Base-by-base conservation (phyloP, 1,139 yeast species). In the Scheffersomyces quercinus region DNA sequence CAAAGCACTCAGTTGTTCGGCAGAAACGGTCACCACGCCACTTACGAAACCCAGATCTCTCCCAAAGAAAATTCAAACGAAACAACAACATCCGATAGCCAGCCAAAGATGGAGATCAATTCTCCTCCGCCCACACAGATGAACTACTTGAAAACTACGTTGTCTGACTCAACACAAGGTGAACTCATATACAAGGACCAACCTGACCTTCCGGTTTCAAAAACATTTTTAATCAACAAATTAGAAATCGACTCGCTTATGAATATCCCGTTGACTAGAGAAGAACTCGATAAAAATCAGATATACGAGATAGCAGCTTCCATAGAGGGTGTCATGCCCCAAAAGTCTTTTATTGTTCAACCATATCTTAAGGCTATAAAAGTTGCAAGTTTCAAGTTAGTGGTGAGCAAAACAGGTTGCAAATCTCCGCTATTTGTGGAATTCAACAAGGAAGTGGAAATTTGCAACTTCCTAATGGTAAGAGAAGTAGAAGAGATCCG, bases 301-400 rank as follows among this genome's bases (percentile, higher is more conserved):
- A 39, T 50, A 2, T 63, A 54, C 46, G 62, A 60, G 36, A 41
- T 64, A 5, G 46, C 50, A 5, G 35, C 24, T 31, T 65, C 58
- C 2, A 28, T 66, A 3, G 36, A 43, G 12, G 62, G 60, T 11
- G 42, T 52, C 33, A 31, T 52, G 4, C 68, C 69, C 2, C 28
- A 41, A n/a, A 45, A 45, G 7, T 53, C 56, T 3, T 56, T 68
- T 28, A 49, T 64, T 2, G 51, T 70, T 9, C 65, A 63, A 41
- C 74, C 73, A 0, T 64, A 54, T 40, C 51, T 53, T 5, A 49
- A 71, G 29, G 65, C 73, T 1, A 40, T 67, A 14, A 67, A 67
- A 41, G 49, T 65, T 1, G 51, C 64, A 2, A 51, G 53, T 7
- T 58, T 69, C 42, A 62, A 56, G 42, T 36, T 70, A 2, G 42